Conservation (phyloP, 352 stramenopile species). For the Elongisporangium senticosum region DNA sequence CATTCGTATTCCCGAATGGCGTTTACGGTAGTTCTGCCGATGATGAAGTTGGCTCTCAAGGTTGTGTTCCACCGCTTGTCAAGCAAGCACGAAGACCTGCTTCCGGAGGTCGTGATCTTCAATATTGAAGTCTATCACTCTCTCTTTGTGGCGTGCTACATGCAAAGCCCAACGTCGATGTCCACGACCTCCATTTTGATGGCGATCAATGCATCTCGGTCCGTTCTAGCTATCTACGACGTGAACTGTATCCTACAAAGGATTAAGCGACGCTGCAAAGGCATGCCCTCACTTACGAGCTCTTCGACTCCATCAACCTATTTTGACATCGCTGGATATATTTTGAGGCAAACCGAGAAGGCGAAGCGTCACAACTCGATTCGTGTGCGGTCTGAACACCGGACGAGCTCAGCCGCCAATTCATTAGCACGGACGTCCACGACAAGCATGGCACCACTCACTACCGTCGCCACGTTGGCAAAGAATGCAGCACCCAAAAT, state of each 20-base stretch:
- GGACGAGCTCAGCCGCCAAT: too few species aligned
- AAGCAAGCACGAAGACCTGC: constrained; percentile 17
- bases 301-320: too few species aligned
- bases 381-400: neutral
- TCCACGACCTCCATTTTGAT: constrained; percentile 21
- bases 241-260: constrained; percentile 7
- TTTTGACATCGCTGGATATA: constrained; percentile 10
- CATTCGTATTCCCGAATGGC: too few species aligned
- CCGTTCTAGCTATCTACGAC: constrained; percentile 22
- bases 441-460: too few species aligned
- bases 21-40: too few species aligned
- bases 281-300: constrained; percentile 20
- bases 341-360: constrained; percentile 1
- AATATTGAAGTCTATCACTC: constrained; percentile 50
- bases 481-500: too few species aligned
- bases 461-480: too few species aligned
- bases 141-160: constrained; percentile 33
- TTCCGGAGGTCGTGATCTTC: constrained; percentile 41
- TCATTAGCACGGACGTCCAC: too few species aligned
- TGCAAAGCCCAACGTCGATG: constrained; percentile 24
- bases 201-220: constrained; percentile 21
- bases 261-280: constrained; percentile 9
- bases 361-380: neutral
- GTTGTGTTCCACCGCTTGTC: too few species aligned
- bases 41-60: too few species aligned